Percentiles rank a stretch among this genome's conserved stretches.
Evolutionary conservation across 495 filamentous ascomycete species (phyloP).

Genomic region (Cudoniella acicularis): DNA sequence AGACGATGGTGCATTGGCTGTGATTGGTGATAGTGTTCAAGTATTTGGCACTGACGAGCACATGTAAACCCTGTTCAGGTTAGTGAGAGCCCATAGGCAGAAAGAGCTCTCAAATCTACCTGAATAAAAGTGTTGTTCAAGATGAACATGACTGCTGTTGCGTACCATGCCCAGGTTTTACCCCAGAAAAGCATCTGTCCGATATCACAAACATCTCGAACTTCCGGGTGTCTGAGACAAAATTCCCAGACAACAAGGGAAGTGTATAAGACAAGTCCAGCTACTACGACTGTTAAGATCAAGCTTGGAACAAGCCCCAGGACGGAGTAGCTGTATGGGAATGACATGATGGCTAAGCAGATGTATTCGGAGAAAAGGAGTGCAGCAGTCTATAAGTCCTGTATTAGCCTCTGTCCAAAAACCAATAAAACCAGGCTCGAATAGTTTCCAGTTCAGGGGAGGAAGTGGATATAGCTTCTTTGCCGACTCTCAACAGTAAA

Average conservation of each 20-base stretch:
- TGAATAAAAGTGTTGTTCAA: constrained; percentile 89
- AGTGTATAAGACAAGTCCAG: constrained; percentile 74
- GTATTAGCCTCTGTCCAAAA: neutral
- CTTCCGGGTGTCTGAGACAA: constrained; percentile 80
- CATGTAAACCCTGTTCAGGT: constrained; percentile 61
- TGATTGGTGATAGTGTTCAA: constrained; percentile 76
- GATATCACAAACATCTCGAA: constrained; percentile 87
- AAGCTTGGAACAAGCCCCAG: constrained; percentile 83
- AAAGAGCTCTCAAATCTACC: constrained; percentile 29
- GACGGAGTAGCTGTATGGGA: constrained; percentile 84
- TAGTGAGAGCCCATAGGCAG: constrained; percentile 3
- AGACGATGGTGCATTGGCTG: constrained; percentile 66
- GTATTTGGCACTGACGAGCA: constrained; percentile 74
- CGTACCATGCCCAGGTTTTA: constrained; percentile 74
- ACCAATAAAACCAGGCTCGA: neutral
- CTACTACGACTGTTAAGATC: constrained; percentile 75
- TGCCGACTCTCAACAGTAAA: neutral
- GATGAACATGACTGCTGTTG: constrained; percentile 83
- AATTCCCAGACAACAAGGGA: constrained; percentile 84
- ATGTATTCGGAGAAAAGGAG: constrained; percentile 90
- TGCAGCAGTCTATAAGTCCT: constrained; percentile 63
- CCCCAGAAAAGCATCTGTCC: constrained; percentile 85
- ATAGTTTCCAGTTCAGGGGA: constrained; percentile 14
- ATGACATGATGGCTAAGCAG: constrained; percentile 91
- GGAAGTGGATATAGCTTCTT: neutral